A percentile compares a stretch with the other conserved stretches of the same genome.
Evolutionary conservation across 208 protist species (phyloP).

Genomic region (Polymyxa betae): DNA sequence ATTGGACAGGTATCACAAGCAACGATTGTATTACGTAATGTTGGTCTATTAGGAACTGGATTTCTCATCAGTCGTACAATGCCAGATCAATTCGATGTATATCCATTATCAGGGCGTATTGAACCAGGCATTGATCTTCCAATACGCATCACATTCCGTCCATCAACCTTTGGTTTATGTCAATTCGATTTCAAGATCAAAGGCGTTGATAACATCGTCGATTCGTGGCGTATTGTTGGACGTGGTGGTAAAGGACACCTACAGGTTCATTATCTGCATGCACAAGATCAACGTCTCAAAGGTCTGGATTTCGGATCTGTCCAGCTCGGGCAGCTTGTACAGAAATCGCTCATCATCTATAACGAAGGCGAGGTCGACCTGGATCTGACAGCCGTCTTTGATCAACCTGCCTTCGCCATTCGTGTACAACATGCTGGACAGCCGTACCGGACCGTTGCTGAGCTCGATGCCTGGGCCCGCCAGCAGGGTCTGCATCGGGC

Average conservation of each 20-base stretch:
- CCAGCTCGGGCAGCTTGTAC: neutral
- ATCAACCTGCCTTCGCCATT: constrained; percentile 9
- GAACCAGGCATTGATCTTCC: neutral
- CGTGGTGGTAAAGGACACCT: neutral
- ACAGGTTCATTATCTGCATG: constrained; percentile 3
- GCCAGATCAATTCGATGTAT: neutral
- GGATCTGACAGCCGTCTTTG: neutral
- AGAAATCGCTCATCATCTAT: constrained; percentile 31
- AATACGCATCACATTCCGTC: neutral
- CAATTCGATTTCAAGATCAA: constrained; percentile 35
- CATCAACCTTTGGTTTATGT: neutral
- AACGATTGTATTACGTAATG: constrained; percentile 13
- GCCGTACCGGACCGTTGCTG: neutral
- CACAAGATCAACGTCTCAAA: neutral
- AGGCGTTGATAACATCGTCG: constrained; percentile 20
- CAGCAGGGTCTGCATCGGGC: neutral
- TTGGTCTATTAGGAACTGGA: neutral
- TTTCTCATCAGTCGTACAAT: constrained; percentile 7
- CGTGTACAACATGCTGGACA: neutral
- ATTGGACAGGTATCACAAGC: neutral
- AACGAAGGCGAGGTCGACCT: constrained; percentile 47
- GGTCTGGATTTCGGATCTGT: constrained; percentile 6
- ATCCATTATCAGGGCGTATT: constrained; percentile 1
- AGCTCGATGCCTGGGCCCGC: neutral
- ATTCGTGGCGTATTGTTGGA: neutral